Percentiles rank a stretch among this genome's conserved stretches.
Evolutionary conservation across 2,329 filamentous ascomycete species (phyloP).

Genomic region (Myriosclerotinia duriaeana): DNA sequence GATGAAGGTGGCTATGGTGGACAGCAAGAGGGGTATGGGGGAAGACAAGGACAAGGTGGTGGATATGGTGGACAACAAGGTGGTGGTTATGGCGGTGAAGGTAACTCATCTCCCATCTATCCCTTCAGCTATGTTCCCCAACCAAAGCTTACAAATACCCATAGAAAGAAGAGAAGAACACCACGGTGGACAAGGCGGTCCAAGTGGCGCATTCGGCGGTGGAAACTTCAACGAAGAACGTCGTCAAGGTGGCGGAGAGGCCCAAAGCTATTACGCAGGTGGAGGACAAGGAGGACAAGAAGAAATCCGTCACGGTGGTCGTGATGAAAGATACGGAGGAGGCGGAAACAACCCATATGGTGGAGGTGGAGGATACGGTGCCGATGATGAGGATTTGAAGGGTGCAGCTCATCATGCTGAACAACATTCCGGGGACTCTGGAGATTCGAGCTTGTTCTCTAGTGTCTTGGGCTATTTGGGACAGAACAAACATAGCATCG

Average conservation of each 20-base stretch:
- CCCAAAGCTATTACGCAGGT: slow-evolving; percentile 21
- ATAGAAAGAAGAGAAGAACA: slow-evolving; percentile 17
- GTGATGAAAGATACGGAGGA: slow-evolving; percentile 28
- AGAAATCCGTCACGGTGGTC: slow-evolving; percentile 24
- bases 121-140: background rate
- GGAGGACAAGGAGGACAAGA: slow-evolving; percentile 18
- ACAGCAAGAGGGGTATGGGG: slow-evolving; percentile 25
- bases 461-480: slow-evolving; percentile 55
- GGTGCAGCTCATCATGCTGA: slow-evolving; percentile 56
- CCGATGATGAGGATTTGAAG: slow-evolving; percentile 51
- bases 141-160: background rate
- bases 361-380: slow-evolving; percentile 39
- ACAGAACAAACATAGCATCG: slow-evolving; percentile 51
- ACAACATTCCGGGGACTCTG: slow-evolving; percentile 51
- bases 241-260: slow-evolving; percentile 15
- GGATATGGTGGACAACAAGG: slow-evolving; percentile 25
- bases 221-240: slow-evolving; percentile 15
- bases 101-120: background rate
- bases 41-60: slow-evolving; percentile 23
- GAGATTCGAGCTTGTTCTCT: slow-evolving; percentile 54
- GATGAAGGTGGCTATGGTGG: slow-evolving; percentile 17
- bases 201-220: slow-evolving; percentile 26
- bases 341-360: slow-evolving; percentile 32
- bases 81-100: slow-evolving; percentile 25
- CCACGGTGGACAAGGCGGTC: slow-evolving; percentile 23